Base-by-base conservation (phyloP, 2,329 filamentous ascomycete genomes). In the Trichoderma gracile region DNA sequence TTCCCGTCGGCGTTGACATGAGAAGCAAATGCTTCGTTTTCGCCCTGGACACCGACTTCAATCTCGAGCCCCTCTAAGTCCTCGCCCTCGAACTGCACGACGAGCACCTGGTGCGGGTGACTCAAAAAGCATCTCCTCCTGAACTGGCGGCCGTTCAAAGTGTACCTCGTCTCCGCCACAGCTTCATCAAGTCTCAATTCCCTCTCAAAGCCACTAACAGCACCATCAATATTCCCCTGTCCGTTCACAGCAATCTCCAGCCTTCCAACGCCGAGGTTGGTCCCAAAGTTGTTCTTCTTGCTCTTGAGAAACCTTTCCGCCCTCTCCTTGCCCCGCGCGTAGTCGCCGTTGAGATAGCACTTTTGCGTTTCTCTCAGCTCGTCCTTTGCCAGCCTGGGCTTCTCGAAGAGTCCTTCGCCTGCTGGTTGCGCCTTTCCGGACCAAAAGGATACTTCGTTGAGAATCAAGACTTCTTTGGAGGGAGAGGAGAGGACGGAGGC, bases 361-460 rank as follows among this genome's bases (percentile, higher is more conserved):
- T 38, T 45, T n/a, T 65, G 63, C 5, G 58, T 65, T 63, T 65
- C 25, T n/a, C 63, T 61, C n/a, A 65, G 21, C 17, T 65, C 63
- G 7, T 49, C 63, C 17, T 65, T 65, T n/a, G 63, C 58, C 17
- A 50, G 58, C 19, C n/a, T 10, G 15, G 50, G 47, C 5, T 27
- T 42, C n/a, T 62, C 33, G 8, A 49, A 30, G 5, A 65, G 43
- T 17, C 63, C 63, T 5, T 33, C 49, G 8, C 63, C 63, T 3
- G 63, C 49, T 25, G 25, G 38, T 12, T 63, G 49, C 7, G 17
- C 7, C 38, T 42, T 27, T 10, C 63, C 63, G 19, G 63, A 65
- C 63, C 63, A 65, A 8, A 65, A 65, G 5, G 63, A 63, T 14
- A 65, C 63, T 50, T 65, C 63, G 8, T 65, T 65, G 49, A 65